These are phyloP conservation scores for Aspergillus sp. DNA, from an alignment of 2,329 filamentous ascomycete genomes.

Conservation along the genomic window DNA sequence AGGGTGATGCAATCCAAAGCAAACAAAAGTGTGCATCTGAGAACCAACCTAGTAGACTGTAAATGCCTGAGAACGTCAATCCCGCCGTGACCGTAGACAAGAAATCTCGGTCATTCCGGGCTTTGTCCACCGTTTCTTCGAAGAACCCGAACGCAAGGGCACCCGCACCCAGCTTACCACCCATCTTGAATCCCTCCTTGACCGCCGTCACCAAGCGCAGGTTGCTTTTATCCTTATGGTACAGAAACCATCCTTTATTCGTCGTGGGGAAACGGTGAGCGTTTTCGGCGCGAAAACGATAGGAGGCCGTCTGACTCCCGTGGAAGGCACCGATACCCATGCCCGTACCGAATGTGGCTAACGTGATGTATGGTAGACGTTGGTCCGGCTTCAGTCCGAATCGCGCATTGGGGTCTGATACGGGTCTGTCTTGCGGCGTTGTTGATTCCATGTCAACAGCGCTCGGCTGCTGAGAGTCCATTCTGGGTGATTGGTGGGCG, in stretches of 20 bases:
- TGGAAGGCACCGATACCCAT: conserved; percentile 69
- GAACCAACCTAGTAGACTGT: conserved; percentile 78
- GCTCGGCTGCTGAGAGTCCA: conserved; percentile 13
- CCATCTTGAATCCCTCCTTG: conserved; percentile 75
- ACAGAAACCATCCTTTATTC: conserved; percentile 91
- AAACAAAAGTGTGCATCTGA: not conserved
- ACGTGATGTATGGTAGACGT: conserved; percentile 65
- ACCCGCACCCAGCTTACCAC: conserved; percentile 68
- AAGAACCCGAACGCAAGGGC: conserved; percentile 74
- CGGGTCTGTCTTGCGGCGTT: conserved; percentile 34
- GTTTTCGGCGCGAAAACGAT: conserved; percentile 93
- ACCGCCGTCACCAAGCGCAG: conserved; percentile 74
- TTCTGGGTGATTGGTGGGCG: conserved; percentile 1
- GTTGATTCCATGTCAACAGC: conserved; percentile 9
- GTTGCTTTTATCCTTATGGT: conserved; percentile 98
- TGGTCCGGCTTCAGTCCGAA: conserved; percentile 63
- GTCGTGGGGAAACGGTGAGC: conserved; percentile 86
- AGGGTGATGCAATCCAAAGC: not conserved
- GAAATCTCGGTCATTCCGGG: conserved; percentile 62
- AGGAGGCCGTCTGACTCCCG: conserved; percentile 69
- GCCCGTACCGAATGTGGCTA: conserved; percentile 66
- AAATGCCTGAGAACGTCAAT: conserved; percentile 78
- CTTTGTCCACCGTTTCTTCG: conserved; percentile 81
- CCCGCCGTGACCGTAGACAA: conserved; percentile 79
- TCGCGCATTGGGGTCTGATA: conserved; percentile 40